Percentiles rank a stretch among this genome's conserved stretches.
These are phyloP conservation scores for Postia placenta DNA, from an alignment of 768 basidiomycete species.

Conservation along the genomic window DNA sequence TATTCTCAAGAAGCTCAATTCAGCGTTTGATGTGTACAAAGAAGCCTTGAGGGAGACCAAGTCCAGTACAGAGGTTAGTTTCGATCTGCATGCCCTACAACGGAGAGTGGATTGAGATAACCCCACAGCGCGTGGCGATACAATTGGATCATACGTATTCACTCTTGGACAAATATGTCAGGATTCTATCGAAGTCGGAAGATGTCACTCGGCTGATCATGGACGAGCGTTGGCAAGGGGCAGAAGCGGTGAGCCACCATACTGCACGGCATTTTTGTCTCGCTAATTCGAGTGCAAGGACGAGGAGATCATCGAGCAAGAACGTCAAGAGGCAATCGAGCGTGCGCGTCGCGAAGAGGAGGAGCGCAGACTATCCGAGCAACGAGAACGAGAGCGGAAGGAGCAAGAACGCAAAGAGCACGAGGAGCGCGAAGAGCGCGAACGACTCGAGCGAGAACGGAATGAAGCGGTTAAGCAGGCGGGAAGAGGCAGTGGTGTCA, in stretches of 20 bases:
- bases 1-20: constrained; percentile 66
- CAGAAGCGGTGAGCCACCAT: constrained; percentile 50
- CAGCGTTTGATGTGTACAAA: constrained; percentile 60
- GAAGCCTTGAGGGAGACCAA: constrained; percentile 60
- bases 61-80: constrained; percentile 62
- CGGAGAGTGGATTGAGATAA: too few relatives aligned
- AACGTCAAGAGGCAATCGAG: constrained; percentile 31
- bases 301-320: constrained; percentile 45
- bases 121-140: constrained; percentile 46
- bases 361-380: constrained; percentile 22
- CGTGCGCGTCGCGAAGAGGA: constrained; percentile 33
- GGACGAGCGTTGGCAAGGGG: constrained; percentile 73
- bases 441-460: constrained; percentile 40
- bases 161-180: constrained; percentile 69
- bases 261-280: background rate
- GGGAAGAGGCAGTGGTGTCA: constrained; percentile 44
- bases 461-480: constrained; percentile 27
- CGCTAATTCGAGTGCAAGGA: constrained; percentile 37
- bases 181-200: constrained; percentile 65
- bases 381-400: constrained; percentile 39
- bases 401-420: constrained; percentile 46
- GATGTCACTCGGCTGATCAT: constrained; percentile 61
- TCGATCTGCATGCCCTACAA: too few relatives aligned
- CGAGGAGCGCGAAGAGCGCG: constrained; percentile 35
- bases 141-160: constrained; percentile 70